Base-by-base conservation (phyloP, 345 rosid species). In the Eucalyptus paniculata region DNA sequence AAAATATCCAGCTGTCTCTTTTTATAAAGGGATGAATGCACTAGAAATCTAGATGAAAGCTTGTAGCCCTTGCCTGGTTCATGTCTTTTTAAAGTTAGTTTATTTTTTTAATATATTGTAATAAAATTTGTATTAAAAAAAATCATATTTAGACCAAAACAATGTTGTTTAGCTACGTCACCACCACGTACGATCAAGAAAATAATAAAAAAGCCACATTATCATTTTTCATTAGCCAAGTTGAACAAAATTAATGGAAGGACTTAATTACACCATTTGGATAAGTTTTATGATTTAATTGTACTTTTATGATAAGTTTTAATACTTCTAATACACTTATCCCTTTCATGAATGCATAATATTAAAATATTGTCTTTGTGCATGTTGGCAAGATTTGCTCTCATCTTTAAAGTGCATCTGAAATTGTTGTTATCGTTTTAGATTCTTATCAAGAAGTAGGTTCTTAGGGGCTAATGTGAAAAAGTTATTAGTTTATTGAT, bases 151-250 rank as follows among this genome's bases (percentile, higher is more conserved):
- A 12, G 65, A 58, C 15, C 30, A 58, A 58, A 26, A 26, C 3
- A 28, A 58, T 4, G 65, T 58, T 1, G 4, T 58, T 58, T 58
- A 58, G 6, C 15, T 26, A 11, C 0, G 1, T 58, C 0, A 26
- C 0, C 7, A 5, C 7, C 65, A 26, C 0, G 7, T 26, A 58
- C 0, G n/a, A 58, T 58, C 2, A 0, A 26, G 30, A 58, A 58
- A 58, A 58, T 58, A 58, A 26, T 58, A 11, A 11, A 58, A 56
- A 58, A 58, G 6, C 13, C n/a, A 24, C 11, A 10, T 58, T 58
- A 10, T 5, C 28, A 58, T 58, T 58, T 58, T 11, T 4, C 6
- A 26, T 9, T 58, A 24, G 65, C 12, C 65, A 58, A 58, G 30
- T 58, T 58, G n/a, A 26, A 58, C 7, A 12, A 28, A 58, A 28